Evolutionary conservation across 2,329 filamentous ascomycete species (phyloP), one percentile per base, ranked within the genome.

Genomic region (Fusarium sp.): DNA sequence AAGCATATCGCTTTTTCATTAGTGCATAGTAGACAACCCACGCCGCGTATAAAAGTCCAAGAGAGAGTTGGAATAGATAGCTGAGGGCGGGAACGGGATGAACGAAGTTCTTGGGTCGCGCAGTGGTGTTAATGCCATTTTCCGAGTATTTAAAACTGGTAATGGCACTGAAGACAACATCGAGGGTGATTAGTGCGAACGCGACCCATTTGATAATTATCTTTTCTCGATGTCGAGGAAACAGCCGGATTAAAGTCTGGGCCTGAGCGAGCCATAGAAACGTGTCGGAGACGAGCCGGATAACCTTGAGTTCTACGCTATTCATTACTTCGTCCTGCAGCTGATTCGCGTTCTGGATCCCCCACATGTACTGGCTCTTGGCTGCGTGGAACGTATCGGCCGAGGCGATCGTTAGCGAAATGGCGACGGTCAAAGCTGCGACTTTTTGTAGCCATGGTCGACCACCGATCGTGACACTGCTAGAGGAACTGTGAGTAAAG

Each of bases 191-290:
- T 58, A 99, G 87, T 5, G 91, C 94, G 76, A 98, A 97, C 2
- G 95, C 96, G 17, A 95, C 93, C 95, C 95, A 99, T 81, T 98
- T 98, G 81, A 99, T 99, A 70, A 98, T 92, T 51, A 98, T 90
- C 80, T 98, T 98, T 80, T 99, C 96, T 75, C 96, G 92, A 75
- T 98, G 95, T 33, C 96, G 92, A 10, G 96, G 96, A 72, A 99
- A 99, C 2, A 99, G 84, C 52, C 96, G 91, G 72, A 98, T 98
- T 58, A 99, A 81, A 0, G 96, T 99, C 81, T 99, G 96, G 2
- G 97, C 95, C 79, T 99, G 96, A 2, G 96, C 96, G 37, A 99
- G 88, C 95, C 96, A 98, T 29, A 99, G 84, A 77, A 98, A 98
- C 2, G 96, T 94, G 78, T 97, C 94, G 18, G 95, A 98, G 67